phyloP scores from a whole-genome alignment of 768 basidiomycete species.

The Suillus discolor region DNA sequence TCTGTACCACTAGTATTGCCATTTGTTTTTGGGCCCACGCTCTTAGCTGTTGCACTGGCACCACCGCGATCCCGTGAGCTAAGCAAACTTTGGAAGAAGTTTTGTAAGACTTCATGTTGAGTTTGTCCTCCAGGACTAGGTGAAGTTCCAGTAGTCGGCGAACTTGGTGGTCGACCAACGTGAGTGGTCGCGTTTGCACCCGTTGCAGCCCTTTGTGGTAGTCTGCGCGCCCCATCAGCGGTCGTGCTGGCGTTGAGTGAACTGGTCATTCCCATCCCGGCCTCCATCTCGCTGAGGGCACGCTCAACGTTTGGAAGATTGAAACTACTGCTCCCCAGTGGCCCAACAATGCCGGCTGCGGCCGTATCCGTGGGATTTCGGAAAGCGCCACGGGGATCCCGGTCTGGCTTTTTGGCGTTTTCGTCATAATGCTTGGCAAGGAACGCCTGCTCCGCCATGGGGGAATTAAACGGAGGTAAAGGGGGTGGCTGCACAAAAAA shows the following conservation, averaged over 20 bases:
- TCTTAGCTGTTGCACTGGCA: constrained; percentile 34
- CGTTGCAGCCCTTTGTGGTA: constrained; percentile 34
- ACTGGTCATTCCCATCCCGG: constrained; percentile 40
- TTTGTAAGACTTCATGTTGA: constrained; percentile 83
- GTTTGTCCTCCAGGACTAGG: constrained; percentile 60
- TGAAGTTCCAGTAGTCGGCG: constrained; percentile 39
- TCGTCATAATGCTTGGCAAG: constrained; percentile 90
- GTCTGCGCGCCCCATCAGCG: constrained; percentile 38
- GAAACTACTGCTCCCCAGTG: constrained; percentile 86
- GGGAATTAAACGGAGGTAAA: constrained; percentile 76
- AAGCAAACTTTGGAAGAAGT: constrained; percentile 85
- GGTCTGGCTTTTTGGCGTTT: constrained; percentile 85
- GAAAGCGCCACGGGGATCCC: constrained; percentile 89
- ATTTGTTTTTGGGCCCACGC: constrained; percentile 34
- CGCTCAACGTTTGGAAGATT: constrained; percentile 86
- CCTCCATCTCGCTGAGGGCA: constrained; percentile 88
- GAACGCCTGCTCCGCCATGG: constrained; percentile 89
- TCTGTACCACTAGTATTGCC: constrained; percentile 39
- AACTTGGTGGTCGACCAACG: constrained; percentile 38
- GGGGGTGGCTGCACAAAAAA: constrained; percentile 51
- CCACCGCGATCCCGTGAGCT: constrained; percentile 63
- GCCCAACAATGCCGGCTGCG: constrained; percentile 82
- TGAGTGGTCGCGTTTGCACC: constrained; percentile 36
- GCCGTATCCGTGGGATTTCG: constrained; percentile 69
- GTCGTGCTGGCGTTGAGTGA: constrained; percentile 36